Evolutionary conservation across 768 basidiomycete genomes (phyloP).

Genomic region (Phaffia tasmanica): DNA sequence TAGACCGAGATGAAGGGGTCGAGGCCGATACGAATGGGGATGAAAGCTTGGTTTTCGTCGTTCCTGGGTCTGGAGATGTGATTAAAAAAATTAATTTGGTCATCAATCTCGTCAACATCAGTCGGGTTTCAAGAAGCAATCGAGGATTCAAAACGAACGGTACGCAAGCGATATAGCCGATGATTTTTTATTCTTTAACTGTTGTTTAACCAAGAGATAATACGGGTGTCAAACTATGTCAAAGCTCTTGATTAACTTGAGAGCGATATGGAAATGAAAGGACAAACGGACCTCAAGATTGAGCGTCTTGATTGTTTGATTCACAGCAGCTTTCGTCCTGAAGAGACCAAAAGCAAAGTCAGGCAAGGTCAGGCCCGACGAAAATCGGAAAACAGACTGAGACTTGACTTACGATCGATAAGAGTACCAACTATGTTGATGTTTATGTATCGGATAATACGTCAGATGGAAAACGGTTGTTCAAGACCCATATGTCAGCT

Average conservation of each 20-base stretch:
- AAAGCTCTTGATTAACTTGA: neutral
- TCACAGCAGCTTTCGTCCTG: conserved; percentile 42
- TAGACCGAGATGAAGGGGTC: conserved; percentile 30
- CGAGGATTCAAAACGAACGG: conserved; percentile 30
- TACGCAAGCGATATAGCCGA: conserved; percentile 35
- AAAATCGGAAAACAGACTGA: neutral
- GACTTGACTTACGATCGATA: conserved; percentile 33
- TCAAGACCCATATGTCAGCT: too few species aligned
- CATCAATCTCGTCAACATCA: neutral
- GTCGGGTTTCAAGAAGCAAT: too few species aligned
- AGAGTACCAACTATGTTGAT: conserved; percentile 30
- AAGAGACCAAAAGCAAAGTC: conserved; percentile 20
- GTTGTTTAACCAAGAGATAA: conserved; percentile 22
- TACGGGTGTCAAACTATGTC: neutral
- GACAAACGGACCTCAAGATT: conserved; percentile 37
- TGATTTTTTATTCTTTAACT: conserved; percentile 32
- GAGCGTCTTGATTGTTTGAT: conserved; percentile 39
- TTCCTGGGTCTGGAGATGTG: conserved; percentile 33
- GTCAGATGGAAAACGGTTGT: too few species aligned
- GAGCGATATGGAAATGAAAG: neutral
- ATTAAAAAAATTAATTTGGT: neutral
- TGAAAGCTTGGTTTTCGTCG: conserved; percentile 36
- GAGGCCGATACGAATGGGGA: conserved; percentile 33
- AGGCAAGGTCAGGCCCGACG: neutral
- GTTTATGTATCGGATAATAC: too few species aligned